phyloP scores from a whole-genome alignment of 305 asterid species.

The Solanum chacoense region DNA sequence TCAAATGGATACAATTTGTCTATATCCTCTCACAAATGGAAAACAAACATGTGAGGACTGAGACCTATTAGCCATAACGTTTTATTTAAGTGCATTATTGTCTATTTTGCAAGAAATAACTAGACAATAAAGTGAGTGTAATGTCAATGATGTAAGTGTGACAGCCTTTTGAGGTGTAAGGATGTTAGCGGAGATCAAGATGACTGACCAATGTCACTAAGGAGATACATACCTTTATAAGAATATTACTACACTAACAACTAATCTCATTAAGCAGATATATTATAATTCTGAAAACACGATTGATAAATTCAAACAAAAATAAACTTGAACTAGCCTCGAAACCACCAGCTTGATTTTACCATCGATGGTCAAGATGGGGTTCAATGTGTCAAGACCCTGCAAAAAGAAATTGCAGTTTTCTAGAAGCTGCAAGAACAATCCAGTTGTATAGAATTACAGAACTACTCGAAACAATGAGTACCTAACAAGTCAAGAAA shows the following conservation, averaged over 20 bases:
- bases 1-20: neutral
- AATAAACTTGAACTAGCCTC: neutral
- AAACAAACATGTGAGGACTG: neutral
- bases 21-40: neutral
- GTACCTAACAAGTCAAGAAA: too few species aligned
- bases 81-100: neutral
- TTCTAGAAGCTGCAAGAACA: too few species aligned
- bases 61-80: neutral
- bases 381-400: constrained; percentile 78
- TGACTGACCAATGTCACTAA: neutral
- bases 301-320: neutral
- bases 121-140: neutral
- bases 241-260: neutral
- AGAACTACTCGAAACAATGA: too few species aligned
- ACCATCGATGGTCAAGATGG: constrained; percentile 55
- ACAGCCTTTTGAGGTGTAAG: neutral
- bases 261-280: neutral
- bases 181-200: neutral
- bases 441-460: too few species aligned
- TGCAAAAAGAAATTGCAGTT: constrained; percentile 21
- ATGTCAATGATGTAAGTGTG: neutral
- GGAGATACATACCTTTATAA: neutral
- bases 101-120: neutral
- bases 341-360: constrained; percentile 60
- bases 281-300: neutral